Conservation (phyloP, 495 filamentous ascomycete genomes). For the Echria macrotheca region DNA sequence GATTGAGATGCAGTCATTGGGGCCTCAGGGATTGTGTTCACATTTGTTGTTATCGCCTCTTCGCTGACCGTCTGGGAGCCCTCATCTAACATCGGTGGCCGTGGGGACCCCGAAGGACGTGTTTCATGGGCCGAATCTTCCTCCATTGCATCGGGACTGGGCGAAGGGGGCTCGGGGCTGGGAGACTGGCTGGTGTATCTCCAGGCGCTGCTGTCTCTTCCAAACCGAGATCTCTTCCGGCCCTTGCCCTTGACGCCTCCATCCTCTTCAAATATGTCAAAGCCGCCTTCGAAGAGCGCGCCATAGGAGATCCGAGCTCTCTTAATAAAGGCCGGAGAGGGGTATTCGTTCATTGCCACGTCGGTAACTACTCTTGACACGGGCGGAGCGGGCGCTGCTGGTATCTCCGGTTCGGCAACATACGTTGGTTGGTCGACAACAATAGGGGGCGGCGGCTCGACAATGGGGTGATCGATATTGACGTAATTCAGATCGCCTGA, state of each 20-base stretch:
- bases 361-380: constrained; percentile 18
- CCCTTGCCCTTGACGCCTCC: constrained; percentile 60
- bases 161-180: constrained; percentile 50
- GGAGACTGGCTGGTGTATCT: constrained; percentile 61
- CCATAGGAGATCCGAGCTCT: constrained; percentile 57
- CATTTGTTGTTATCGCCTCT: constrained; percentile 32
- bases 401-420: no score
- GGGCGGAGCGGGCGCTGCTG: background rate
- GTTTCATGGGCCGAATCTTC: constrained; percentile 19
- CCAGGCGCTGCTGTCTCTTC: constrained; percentile 62
- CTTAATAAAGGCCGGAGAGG: constrained; percentile 74
- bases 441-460: constrained; percentile 9
- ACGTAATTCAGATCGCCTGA: constrained; percentile 33
- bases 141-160: constrained; percentile 29
- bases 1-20: background rate
- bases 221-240: constrained; percentile 70
- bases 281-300: constrained; percentile 50
- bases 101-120: constrained; percentile 13
- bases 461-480: constrained; percentile 41
- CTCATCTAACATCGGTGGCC: constrained; percentile 9
- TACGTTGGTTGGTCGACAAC: no score
- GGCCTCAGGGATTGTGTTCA: constrained; percentile 8
- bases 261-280: constrained; percentile 67
- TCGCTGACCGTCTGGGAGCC: constrained; percentile 37
- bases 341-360: constrained; percentile 43